These are phyloP conservation scores for Margaritispora aquatica DNA, from an alignment of 495 filamentous ascomycete species.

Conservation along the genomic window DNA sequence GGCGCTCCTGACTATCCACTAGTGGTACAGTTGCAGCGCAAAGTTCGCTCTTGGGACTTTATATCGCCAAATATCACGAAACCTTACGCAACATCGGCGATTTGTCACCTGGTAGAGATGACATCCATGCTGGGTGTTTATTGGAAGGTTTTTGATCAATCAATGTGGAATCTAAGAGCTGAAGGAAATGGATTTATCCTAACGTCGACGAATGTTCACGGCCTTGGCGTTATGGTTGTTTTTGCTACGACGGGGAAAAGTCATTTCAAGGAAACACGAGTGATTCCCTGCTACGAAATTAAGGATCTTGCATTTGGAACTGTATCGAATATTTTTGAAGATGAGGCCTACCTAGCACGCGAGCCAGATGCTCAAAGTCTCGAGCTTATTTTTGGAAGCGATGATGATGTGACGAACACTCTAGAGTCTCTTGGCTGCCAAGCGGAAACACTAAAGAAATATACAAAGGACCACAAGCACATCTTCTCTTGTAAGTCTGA, in stretches of 20 bases:
- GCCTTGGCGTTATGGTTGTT: constrained; percentile 41
- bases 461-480: constrained; percentile 31
- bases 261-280: constrained; percentile 35
- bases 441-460: constrained; percentile 33
- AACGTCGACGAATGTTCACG: constrained; percentile 33
- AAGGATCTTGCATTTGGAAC: constrained; percentile 42
- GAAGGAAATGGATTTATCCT: constrained; percentile 47
- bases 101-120: constrained; percentile 44
- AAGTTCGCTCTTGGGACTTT: constrained; percentile 43
- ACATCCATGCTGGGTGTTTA: constrained; percentile 43
- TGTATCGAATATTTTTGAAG: constrained; percentile 38
- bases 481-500: constrained; percentile 37
- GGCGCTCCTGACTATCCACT: constrained; percentile 28
- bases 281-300: constrained; percentile 38
- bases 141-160: constrained; percentile 43
- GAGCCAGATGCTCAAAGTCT: constrained; percentile 28
- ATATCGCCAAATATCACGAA: constrained; percentile 40
- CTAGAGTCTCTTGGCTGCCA: constrained; percentile 39
- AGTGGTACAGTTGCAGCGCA: constrained; percentile 38
- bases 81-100: constrained; percentile 42
- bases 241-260: constrained; percentile 36
- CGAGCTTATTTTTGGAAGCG: constrained; percentile 31
- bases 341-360: constrained; percentile 16
- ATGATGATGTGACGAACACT: constrained; percentile 36
- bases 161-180: constrained; percentile 36